Evolutionary conservation across 2,329 filamentous ascomycete genomes (phyloP).

Genomic region (Hymenoscyphus scutula): DNA sequence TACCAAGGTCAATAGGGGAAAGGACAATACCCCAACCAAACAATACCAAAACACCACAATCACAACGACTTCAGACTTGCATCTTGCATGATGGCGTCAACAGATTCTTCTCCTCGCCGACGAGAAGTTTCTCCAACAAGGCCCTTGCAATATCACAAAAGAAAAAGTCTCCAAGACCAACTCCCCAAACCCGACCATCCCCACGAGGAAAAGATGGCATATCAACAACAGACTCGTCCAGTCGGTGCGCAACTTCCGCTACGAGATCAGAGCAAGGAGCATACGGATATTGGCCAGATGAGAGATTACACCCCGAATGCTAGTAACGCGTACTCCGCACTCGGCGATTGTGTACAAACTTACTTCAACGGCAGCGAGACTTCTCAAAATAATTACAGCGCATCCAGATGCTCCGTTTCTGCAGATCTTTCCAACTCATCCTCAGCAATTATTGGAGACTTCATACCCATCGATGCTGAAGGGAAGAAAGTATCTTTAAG

Average conservation of each 20-base stretch:
- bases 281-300: background rate
- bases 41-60: slow-evolving; percentile 1
- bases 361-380: background rate
- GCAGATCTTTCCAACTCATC: slow-evolving; percentile 18
- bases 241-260: background rate
- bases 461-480: slow-evolving; percentile 23
- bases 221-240: background rate
- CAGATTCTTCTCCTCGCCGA: background rate
- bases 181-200: background rate
- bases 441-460: slow-evolving; percentile 30
- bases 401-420: background rate
- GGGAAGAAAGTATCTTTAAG: slow-evolving; percentile 6
- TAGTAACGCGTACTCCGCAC: slow-evolving; percentile 1
- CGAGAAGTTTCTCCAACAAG: background rate
- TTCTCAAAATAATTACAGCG: background rate
- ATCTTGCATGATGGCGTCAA: background rate
- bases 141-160: background rate
- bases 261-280: background rate
- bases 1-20: background rate
- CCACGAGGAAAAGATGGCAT: background rate
- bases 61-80: background rate
- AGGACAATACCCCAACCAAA: background rate
- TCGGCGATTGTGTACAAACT: background rate
- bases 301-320: background rate
- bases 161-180: background rate